phyloP scores from a whole-genome alignment of 225 moss, liverwort and hornwort genomes.

The Physcomitrellopsis africana region DNA sequence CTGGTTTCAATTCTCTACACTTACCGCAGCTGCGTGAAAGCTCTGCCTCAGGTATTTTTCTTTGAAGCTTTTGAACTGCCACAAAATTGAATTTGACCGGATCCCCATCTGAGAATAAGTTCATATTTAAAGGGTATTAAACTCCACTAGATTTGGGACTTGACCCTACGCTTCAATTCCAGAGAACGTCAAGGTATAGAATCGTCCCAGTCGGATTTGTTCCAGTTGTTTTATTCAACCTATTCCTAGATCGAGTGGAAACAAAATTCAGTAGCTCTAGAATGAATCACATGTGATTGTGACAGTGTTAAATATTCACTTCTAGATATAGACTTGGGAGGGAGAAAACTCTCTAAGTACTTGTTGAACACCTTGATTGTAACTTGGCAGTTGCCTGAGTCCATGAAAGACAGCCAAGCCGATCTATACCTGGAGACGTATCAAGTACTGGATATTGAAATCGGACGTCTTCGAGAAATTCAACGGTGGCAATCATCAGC shows the following conservation, averaged over 20 bases:
- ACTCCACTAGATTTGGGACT: background rate
- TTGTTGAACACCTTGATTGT: constrained; percentile 12
- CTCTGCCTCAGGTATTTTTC: constrained; percentile 82
- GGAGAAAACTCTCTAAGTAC: background rate
- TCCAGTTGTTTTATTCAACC: background rate
- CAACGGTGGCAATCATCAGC: constrained; percentile 92
- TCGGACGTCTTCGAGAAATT: constrained; percentile 91
- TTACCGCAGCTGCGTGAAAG: constrained; percentile 97
- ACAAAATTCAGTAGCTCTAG: background rate
- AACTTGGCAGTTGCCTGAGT: constrained; percentile 77
- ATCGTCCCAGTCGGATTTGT: background rate
- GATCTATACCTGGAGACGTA: constrained; percentile 95
- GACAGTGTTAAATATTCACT: constrained; percentile 2
- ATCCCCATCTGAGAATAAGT: background rate
- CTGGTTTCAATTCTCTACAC: constrained; percentile 91
- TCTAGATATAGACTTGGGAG: constrained; percentile 1
- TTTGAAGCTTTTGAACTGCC: background rate
- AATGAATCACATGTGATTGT: background rate
- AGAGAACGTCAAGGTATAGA: background rate
- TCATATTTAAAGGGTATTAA: background rate
- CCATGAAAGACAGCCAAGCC: constrained; percentile 95
- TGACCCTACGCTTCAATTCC: background rate
- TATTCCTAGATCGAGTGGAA: background rate
- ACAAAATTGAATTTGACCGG: background rate
- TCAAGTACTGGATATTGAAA: constrained; percentile 92